phyloP scores from a whole-genome alignment of 768 basidiomycete genomes.

The Gymnopilus dilepis region DNA sequence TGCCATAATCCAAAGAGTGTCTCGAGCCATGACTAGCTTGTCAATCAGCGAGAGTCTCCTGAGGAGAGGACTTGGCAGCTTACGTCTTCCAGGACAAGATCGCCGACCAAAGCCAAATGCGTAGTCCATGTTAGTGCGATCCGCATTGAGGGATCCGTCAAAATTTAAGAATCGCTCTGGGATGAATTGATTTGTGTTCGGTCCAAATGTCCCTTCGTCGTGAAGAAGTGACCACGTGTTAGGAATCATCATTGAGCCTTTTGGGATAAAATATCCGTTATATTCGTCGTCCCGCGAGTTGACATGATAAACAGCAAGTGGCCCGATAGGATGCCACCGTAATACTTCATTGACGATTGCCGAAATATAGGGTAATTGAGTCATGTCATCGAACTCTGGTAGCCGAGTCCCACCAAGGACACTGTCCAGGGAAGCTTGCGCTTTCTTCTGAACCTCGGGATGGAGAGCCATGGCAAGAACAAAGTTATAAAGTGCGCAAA shows the following conservation, averaged over 20 bases:
- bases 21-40: constrained; percentile 3
- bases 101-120: constrained; percentile 25
- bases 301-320: constrained; percentile 14
- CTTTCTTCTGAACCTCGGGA: constrained; percentile 20
- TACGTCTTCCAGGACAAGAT: constrained; percentile 13
- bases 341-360: constrained; percentile 21
- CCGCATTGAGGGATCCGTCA: constrained; percentile 24
- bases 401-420: constrained; percentile 12
- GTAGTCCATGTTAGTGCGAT: constrained; percentile 10
- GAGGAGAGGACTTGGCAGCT: background rate
- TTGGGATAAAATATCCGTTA: constrained; percentile 28
- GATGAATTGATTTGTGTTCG: constrained; percentile 41
- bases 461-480: constrained; percentile 18
- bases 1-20: constrained; percentile 17
- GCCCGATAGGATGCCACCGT: constrained; percentile 19
- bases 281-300: constrained; percentile 21
- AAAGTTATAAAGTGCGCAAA: constrained; percentile 15
- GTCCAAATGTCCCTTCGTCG: constrained; percentile 39
- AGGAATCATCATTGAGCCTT: constrained; percentile 26
- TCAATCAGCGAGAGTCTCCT: background rate
- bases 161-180: constrained; percentile 41
- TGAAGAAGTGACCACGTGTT: constrained; percentile 31
- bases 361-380: constrained; percentile 18
- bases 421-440: constrained; percentile 16
- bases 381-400: constrained; percentile 20